Evolutionary conservation across 305 asterid genomes (phyloP), one percentile per base, ranked within the genome.

Genomic region (Solanum chacoense): DNA sequence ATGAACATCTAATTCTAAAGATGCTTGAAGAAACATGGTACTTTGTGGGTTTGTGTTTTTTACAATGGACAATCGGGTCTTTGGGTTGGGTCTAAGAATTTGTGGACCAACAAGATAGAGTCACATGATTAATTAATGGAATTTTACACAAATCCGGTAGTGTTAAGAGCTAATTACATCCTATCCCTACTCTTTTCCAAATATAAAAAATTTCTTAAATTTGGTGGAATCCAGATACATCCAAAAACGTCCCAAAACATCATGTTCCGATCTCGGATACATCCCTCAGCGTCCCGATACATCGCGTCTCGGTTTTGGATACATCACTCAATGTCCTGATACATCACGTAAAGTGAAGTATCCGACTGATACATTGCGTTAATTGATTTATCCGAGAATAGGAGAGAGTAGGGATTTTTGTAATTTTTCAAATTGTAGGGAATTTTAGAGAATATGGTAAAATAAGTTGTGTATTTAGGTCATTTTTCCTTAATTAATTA

Each of bases 1-100:
- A 92, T 34, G 97, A 92, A 59, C 94, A 91, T 85, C 97, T 98
- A 11, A 93, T 6, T 29, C 20, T 29, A 72, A 26, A 72, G 35
- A 72, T 28, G 77, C 77, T 72, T 29, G 36, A 29, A 72, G 77
- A 29, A 72, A 72, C 11, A 16, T 14, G 36, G 4, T 72, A 72
- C 16, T 72, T 13, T 73, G 3, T 73, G 38, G 24, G 79, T 73
- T 73, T 31, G 79, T 6, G 24, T 31, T 73, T 73, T 16, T 73
- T 73, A 73, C 38, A 73, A 73, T 16, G 24, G 78, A 72, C 37
- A 29, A 7, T 71, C 2, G 1, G 75, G 77, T 72, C 78, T 26
- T 55, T 55, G 67, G 67, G 24, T 55, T 55, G 67, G 67, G 67
- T 55, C 67, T 55, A 71, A 72, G 34, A 72, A 28, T 29, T 6